Percentiles rank a stretch among this genome's conserved stretches.
These are phyloP conservation scores for Lathyrus tuberosus DNA, from an alignment of 306 rosid species.

Conservation along the genomic window DNA sequence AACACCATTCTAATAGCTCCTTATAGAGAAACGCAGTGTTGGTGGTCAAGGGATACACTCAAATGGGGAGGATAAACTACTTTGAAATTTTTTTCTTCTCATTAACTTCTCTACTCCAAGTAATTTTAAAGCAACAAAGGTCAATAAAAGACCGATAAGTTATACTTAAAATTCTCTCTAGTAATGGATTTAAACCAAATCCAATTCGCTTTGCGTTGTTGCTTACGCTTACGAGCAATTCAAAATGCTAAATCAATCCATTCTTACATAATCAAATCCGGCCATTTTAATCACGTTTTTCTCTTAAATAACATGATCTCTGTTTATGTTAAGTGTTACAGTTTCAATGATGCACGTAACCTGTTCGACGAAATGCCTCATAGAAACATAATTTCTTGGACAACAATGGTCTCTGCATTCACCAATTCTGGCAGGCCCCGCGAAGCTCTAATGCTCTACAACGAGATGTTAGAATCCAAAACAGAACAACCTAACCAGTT, in stretches of 20 bases:
- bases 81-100: too few species aligned
- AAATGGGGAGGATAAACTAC: too few species aligned
- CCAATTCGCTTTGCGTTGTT: slow-evolving; percentile 58
- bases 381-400: slow-evolving; percentile 67
- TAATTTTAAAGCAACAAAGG: too few species aligned
- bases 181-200: slow-evolving; percentile 52
- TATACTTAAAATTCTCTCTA: too few species aligned
- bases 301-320: slow-evolving; percentile 64
- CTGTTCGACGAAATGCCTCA: slow-evolving; percentile 77
- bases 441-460: slow-evolving; percentile 57
- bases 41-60: too few species aligned
- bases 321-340: slow-evolving; percentile 46
- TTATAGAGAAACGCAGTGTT: too few species aligned
- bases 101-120: too few species aligned
- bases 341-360: slow-evolving; percentile 51
- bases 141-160: too few species aligned
- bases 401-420: slow-evolving; percentile 77
- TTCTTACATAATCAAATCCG: slow-evolving; percentile 57
- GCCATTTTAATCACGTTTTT: slow-evolving; percentile 53
- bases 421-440: slow-evolving; percentile 60
- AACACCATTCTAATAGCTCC: too few species aligned
- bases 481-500: slow-evolving; percentile 65
- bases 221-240: slow-evolving; percentile 51
- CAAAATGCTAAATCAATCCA: slow-evolving; percentile 67
- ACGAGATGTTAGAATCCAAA: slow-evolving; percentile 50